Evolutionary conservation across 371 early-diverging fungal species (phyloP), one percentile per base, ranked within the genome.

Genomic region (Rhizopus arrhizus): DNA sequence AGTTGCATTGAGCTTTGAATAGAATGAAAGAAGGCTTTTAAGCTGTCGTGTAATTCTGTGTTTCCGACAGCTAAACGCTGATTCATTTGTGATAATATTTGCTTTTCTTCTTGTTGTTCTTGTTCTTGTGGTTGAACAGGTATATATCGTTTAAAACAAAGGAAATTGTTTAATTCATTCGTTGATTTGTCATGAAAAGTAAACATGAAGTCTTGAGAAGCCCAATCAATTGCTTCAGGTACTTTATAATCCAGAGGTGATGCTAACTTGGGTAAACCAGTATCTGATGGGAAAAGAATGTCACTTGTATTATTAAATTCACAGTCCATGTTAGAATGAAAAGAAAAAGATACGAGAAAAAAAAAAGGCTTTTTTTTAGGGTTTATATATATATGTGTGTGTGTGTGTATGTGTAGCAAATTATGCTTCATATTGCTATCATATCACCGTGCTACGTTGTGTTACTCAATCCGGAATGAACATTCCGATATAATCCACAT

Each of bases 151-250:
- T 54, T 64, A 28, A 64, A 64, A n/a, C 61, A 64, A 15, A 64
- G 32, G 13, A 68, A 49, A 9, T 64, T 63, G 42, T 64, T 61
- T 7, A 53, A 13, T n/a, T 68, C 60, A 34, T 59, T 58, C 31
- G 56, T 63, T 31, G 72, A 57, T 29, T 72, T 73, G 52, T 74
- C 67, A 40, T 59, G 62, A 12, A 72, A 55, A 12, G 73, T 73
- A 32, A 61, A 59, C 42, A 70, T 68, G 15, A 73, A 75, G 45
- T 78, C 78, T 35, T 78, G 68, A 35, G 65, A 35, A 33, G 72
- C 66, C 78, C 78, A 78, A 51, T 78, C 73, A 3, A 65, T 61
- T 6, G 72, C 65, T 34, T 78, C 73, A 8, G 78, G 75, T 10
- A 78, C 59, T 54, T 78, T 74, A 35, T 61, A 53, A 34, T 59